phyloP scores from a whole-genome alignment of 106 monocot species.

The Dioscorea zingiberensis region DNA sequence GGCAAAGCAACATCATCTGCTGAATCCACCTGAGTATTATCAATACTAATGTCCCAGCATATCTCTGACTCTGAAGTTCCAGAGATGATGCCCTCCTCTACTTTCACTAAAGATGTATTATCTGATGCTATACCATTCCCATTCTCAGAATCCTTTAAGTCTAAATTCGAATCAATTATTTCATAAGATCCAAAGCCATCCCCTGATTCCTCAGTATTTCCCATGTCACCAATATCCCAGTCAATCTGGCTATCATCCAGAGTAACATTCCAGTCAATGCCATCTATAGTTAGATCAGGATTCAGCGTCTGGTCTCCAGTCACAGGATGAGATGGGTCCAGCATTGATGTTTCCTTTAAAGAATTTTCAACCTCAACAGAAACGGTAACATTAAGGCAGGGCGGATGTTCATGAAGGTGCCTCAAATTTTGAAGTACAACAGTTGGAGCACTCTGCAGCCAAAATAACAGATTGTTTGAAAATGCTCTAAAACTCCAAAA shows the following conservation, averaged over 20 bases:
- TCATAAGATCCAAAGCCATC: conserved; percentile 75
- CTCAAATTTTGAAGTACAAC: conserved; percentile 59
- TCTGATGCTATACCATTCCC: conserved; percentile 22
- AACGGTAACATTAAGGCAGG: conserved; percentile 56
- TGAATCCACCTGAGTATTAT: conserved; percentile 42
- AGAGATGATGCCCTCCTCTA: conserved; percentile 20
- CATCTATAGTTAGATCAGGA: conserved; percentile 24
- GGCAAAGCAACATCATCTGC: conserved; percentile 29
- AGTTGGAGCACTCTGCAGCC: conserved; percentile 45
- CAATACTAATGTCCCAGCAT: conserved; percentile 84
- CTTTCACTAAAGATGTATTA: conserved; percentile 11
- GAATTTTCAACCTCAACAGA: conserved; percentile 50
- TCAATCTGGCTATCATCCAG: conserved; percentile 79
- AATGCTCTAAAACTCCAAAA: neutral
- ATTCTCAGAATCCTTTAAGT: conserved; percentile 40
- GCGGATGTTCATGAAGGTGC: conserved; percentile 63
- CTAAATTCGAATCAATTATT: conserved; percentile 61
- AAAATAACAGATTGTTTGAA: neutral
- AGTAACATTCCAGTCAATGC: conserved; percentile 89
- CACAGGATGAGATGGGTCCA: conserved; percentile 6
- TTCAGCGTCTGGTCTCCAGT: conserved; percentile 22
- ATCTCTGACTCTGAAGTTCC: conserved; percentile 53
- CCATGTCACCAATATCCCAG: conserved; percentile 65
- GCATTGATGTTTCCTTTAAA: conserved; percentile 20
- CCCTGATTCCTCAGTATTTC: conserved; percentile 45